Conservation (phyloP, 1,284 basidiomycete genomes). For the Exobasidium rhododendri region DNA sequence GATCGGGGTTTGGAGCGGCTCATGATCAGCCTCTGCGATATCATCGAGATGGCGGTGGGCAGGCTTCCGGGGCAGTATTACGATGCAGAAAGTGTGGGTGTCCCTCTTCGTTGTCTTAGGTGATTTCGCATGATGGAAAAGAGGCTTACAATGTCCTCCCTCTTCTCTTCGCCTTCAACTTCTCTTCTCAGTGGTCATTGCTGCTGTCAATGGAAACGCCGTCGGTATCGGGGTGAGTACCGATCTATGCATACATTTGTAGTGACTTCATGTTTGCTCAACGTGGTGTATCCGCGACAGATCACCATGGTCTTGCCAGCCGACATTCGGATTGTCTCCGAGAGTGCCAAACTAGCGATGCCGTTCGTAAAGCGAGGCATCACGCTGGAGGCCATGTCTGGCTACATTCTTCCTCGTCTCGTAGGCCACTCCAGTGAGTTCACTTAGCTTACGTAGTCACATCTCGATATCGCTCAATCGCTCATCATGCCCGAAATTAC, state of each 20-base stretch:
- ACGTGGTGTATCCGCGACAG: neutral
- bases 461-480: neutral
- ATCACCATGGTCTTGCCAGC: constrained; percentile 13
- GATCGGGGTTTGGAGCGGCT: constrained; percentile 28
- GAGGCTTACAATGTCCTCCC: neutral
- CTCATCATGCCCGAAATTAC: neutral
- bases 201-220: constrained; percentile 42
- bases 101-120: neutral
- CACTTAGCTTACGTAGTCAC: neutral
- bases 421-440: constrained; percentile 22
- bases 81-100: constrained; percentile 30
- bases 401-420: constrained; percentile 33
- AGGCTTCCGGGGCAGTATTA: constrained; percentile 27
- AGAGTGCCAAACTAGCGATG: constrained; percentile 37
- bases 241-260: neutral
- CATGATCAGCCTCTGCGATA: constrained; percentile 17
- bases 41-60: constrained; percentile 39
- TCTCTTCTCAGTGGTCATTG: constrained; percentile 22
- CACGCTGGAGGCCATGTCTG: constrained; percentile 34
- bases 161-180: constrained; percentile 3
- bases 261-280: neutral
- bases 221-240: constrained; percentile 43
- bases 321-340: constrained; percentile 15
- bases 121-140: neutral
- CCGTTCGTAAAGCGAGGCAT: constrained; percentile 44